Evolutionary conservation across 2,329 filamentous ascomycete genomes (phyloP).

Genomic region (Colletotrichum salicis): DNA sequence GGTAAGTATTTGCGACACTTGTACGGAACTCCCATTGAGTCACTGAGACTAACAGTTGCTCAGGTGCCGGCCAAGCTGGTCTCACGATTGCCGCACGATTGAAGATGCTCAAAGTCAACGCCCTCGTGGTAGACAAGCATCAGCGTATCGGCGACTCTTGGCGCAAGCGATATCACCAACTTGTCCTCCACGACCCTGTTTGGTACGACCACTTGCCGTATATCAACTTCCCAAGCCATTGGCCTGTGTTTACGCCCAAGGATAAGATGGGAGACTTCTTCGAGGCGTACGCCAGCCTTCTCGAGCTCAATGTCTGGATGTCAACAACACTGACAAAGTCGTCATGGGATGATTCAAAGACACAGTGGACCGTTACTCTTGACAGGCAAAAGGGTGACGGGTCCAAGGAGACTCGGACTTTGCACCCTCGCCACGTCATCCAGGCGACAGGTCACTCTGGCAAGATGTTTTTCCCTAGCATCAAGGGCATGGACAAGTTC

Average conservation of each 20-base stretch:
- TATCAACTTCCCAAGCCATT: constrained; percentile 67
- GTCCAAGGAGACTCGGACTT: constrained; percentile 59
- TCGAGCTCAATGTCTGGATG: constrained; percentile 75
- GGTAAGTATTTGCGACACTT: constrained; percentile 24
- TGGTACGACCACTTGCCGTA: constrained; percentile 70
- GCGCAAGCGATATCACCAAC: constrained; percentile 66
- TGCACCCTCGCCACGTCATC: constrained; percentile 72
- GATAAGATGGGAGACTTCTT: constrained; percentile 75
- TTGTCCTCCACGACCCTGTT: constrained; percentile 72
- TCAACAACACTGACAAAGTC: constrained; percentile 57
- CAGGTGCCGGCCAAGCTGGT: constrained; percentile 61
- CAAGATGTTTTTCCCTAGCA: constrained; percentile 66
- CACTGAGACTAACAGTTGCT: not conserved
- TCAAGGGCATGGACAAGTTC: constrained; percentile 65
- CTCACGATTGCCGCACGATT: constrained; percentile 63
- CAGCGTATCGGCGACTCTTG: constrained; percentile 68
- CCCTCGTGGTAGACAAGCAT: constrained; percentile 63
- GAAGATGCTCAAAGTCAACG: constrained; percentile 64
- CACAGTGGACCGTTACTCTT: constrained; percentile 67
- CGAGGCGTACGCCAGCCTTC: constrained; percentile 67
- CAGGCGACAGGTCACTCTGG: constrained; percentile 77
- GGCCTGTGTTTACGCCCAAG: constrained; percentile 75
- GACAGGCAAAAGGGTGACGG: constrained; percentile 56
- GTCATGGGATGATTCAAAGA: constrained; percentile 58
- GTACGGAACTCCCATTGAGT: not conserved